phyloP scores from a whole-genome alignment of 768 basidiomycete genomes.

The Kwoniella sp. region DNA sequence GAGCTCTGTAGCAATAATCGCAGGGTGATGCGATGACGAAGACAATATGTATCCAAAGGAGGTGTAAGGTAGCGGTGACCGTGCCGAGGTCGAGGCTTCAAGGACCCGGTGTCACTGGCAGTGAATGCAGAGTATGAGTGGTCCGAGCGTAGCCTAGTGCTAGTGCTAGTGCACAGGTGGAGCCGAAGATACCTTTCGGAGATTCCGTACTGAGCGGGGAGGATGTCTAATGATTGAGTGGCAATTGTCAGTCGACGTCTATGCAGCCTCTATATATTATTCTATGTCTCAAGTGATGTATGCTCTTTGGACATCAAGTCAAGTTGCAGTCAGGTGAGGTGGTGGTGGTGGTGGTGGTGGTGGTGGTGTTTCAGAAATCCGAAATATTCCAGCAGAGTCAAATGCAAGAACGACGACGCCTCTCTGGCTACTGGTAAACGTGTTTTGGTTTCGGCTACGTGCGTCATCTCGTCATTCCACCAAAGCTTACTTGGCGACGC shows the following conservation, averaged over 20 bases:
- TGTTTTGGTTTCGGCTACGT: background rate
- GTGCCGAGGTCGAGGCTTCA: too few species aligned
- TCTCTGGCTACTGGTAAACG: background rate
- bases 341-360: too few species aligned
- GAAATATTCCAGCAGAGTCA: too few species aligned
- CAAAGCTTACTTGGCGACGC: too few species aligned
- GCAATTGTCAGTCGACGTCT: too few species aligned
- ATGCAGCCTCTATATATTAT: background rate
- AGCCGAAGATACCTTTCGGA: background rate
- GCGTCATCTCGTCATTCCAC: background rate
- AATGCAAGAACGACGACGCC: background rate
- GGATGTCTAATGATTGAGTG: background rate
- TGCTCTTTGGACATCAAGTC: too few species aligned
- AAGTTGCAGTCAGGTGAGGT: too few species aligned
- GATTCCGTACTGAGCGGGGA: background rate
- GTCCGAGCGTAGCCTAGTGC: background rate
- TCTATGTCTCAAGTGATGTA: too few species aligned
- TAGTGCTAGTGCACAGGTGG: background rate
- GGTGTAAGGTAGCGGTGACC: background rate
- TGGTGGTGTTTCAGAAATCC: background rate
- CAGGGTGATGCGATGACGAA: background rate
- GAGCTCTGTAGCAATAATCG: background rate
- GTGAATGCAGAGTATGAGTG: too few species aligned
- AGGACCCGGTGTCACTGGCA: too few species aligned
- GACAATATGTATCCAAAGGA: background rate